These are phyloP conservation scores for Fusarium nodosum DNA, from an alignment of 2,329 filamentous ascomycete species.

Conservation along the genomic window DNA sequence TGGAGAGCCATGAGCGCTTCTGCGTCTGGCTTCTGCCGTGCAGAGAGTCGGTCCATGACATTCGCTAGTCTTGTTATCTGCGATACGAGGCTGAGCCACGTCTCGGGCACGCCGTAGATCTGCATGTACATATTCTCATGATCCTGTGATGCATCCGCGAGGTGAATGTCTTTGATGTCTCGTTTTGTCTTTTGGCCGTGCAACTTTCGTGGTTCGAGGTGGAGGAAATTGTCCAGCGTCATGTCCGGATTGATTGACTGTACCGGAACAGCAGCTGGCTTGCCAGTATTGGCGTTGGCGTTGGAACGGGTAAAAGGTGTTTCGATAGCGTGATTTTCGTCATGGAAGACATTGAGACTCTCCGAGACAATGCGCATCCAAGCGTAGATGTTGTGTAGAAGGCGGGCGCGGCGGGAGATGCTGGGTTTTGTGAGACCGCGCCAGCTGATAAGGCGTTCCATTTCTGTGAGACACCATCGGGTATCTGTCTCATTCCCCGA, in stretches of 20 bases:
- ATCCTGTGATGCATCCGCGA: conserved; percentile 32
- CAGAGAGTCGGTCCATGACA: conserved; percentile 32
- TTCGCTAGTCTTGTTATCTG: conserved; percentile 43
- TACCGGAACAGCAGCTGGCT: conserved; percentile 8
- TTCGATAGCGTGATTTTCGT: conserved; percentile 35
- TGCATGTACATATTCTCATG: conserved; percentile 47
- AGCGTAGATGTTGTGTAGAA: conserved; percentile 44
- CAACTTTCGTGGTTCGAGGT: conserved; percentile 38
- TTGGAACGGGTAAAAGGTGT: conserved; percentile 9
- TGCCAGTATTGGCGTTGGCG: background rate
- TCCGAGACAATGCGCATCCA: conserved; percentile 47
- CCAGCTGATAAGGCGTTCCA: conserved; percentile 42
- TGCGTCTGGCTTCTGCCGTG: conserved; percentile 19
- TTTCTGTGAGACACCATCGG: conserved; percentile 41
- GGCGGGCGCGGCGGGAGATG: conserved; percentile 40
- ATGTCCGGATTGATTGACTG: conserved; percentile 36
- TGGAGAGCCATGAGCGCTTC: conserved; percentile 36
- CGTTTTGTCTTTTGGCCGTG: conserved; percentile 24
- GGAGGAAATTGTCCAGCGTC: conserved; percentile 40
- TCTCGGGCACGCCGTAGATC: conserved; percentile 45
- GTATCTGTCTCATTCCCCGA: conserved; percentile 40
- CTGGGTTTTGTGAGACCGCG: conserved; percentile 39
- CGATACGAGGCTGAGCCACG: conserved; percentile 43
- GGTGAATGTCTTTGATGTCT: conserved; percentile 41
- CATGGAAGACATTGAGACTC: conserved; percentile 35